Base-by-base conservation (phyloP, 805 yeast species). In the Ogataea minuta region DNA sequence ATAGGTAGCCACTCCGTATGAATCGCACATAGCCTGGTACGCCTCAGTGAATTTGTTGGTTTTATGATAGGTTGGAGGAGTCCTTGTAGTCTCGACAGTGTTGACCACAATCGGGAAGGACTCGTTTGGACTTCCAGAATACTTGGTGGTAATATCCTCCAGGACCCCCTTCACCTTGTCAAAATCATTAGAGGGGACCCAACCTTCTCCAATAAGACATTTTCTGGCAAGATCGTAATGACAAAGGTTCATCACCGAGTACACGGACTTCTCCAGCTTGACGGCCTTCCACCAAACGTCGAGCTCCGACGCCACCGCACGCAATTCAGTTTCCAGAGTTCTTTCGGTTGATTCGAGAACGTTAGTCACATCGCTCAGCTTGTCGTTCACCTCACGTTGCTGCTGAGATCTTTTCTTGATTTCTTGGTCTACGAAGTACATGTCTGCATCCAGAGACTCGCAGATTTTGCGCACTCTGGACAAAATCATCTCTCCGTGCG, bases 11-110 rank as follows among this genome's bases (percentile, higher is more conserved):
- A 88, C 72, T 53, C 98, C 99, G 64, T 93, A 93, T 3, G 97
- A 93, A 62, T 93, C 99, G 57, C 88, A 86, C 68, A 93, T 89
- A 33, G 79, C 71, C 69, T 93, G 99, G 71, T 88, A 93, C 0
- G 96, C 96, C 23, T 72, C 76, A 0, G 98, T 90, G 62, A 93
- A 89, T 66, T 91, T 91, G 66, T 91, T 93, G n/a, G 95, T 86
- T 57, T 84, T 80, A 66, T 89, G 96, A 62, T 71, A 89, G 1
- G 99, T 93, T 34, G 99, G 99, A 2, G 99, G 99, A 5, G 85
- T 76, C 63, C 79, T 81, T 39, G 81, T 81, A 9, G 98, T 90
- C 39, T 78, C 72, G 38, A 93, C 74, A 23, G 70, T 71, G 46
- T 76, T 76, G 46, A 71, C 64, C 32, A 62, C 60, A 31, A 62